Evolutionary conservation across 306 rosid species (phyloP).

Genomic region (Acmispon strigosus): DNA sequence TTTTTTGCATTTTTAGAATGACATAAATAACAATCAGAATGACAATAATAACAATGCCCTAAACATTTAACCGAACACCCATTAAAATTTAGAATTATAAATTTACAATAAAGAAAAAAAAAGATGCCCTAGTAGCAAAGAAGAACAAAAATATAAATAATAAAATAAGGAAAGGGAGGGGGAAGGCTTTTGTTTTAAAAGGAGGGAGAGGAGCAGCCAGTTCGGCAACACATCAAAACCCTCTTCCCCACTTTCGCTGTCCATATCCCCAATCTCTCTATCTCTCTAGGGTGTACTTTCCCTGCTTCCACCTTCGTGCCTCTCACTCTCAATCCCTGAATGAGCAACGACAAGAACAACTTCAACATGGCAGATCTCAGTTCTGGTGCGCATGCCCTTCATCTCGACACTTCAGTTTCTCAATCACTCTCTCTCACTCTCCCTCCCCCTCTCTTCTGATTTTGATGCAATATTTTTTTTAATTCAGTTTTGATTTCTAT

Average conservation of each 20-base stretch:
- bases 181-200: not conserved
- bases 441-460: not conserved
- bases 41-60: too few relatives aligned
- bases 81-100: too few relatives aligned
- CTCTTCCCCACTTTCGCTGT: not conserved
- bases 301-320: too few relatives aligned
- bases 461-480: not conserved
- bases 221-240: not conserved
- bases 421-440: not conserved
- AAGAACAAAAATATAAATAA: not conserved
- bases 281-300: not conserved
- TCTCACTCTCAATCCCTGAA: not conserved
- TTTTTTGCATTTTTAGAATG: too few relatives aligned
- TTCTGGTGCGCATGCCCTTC: not conserved
- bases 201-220: not conserved
- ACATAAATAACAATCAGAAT: too few relatives aligned
- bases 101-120: too few relatives aligned
- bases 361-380: not conserved
- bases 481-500: not conserved
- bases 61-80: too few relatives aligned
- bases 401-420: not conserved
- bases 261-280: not conserved
- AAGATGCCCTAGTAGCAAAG: not conserved
- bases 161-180: not conserved
- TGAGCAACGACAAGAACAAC: not conserved